phyloP scores from a whole-genome alignment of 306 rosid species.

The Acacia confusa region DNA sequence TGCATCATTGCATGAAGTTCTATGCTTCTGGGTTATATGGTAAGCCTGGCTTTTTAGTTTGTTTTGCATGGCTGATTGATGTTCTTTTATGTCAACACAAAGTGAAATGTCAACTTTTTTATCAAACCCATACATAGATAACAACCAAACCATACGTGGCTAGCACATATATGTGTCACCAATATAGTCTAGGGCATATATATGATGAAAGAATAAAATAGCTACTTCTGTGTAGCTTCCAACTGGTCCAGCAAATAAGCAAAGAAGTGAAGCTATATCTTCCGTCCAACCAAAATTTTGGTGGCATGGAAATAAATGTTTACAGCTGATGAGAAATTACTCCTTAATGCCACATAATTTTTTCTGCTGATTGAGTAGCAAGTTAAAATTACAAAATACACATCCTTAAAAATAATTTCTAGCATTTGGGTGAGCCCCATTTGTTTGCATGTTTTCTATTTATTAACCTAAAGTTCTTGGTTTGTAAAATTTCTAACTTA shows the following conservation, averaged over 20 bases:
- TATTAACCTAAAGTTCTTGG: background rate
- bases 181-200: background rate
- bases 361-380: background rate
- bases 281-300: background rate
- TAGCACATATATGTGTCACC: background rate
- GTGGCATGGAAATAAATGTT: background rate
- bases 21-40: background rate
- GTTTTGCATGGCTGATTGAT: conserved; percentile 17
- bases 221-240: background rate
- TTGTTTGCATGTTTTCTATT: background rate
- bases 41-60: conserved; percentile 6
- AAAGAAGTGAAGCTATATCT: background rate
- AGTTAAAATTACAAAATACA: background rate
- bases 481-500: background rate
- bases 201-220: background rate
- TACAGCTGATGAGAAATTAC: background rate
- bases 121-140: background rate
- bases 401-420: background rate
- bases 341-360: background rate
- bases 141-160: background rate
- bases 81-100: background rate
- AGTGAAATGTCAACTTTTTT: background rate
- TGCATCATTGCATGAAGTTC: background rate
- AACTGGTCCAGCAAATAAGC: background rate
- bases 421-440: background rate